Conservation (phyloP, 108 stramenopile species). For the Pseudonitzschia multiseries region DNA sequence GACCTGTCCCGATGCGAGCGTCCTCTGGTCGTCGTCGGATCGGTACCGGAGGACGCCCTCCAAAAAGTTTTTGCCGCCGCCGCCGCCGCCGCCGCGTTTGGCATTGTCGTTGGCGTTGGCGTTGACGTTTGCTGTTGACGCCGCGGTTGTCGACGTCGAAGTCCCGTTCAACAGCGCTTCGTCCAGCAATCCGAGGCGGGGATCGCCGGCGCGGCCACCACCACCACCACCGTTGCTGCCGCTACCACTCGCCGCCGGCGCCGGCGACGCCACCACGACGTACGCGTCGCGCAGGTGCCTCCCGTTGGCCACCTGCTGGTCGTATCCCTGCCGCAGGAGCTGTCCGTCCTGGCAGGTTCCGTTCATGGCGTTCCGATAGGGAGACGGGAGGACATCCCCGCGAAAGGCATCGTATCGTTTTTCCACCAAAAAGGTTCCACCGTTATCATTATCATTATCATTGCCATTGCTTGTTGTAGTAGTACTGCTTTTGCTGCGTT, state of each 20-base stretch:
- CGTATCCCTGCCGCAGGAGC: constrained; percentile 72
- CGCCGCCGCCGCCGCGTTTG: no score
- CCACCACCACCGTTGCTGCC: constrained; percentile 42
- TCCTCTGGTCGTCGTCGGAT: constrained; percentile 85
- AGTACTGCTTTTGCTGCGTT: not conserved
- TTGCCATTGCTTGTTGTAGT: not conserved
- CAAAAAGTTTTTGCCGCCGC: not conserved
- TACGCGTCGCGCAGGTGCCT: constrained; percentile 71
- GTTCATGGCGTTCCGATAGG: constrained; percentile 48
- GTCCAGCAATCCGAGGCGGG: constrained; percentile 27
- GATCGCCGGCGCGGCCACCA: constrained; percentile 20
- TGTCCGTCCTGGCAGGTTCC: constrained; percentile 91
- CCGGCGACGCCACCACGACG: no score
- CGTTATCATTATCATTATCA: not conserved
- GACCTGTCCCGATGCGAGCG: constrained; percentile 82
- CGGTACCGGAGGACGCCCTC: constrained; percentile 53
- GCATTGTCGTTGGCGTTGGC: no score
- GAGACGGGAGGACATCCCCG: constrained; percentile 1
- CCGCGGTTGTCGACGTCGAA: not conserved
- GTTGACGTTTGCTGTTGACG: no score
- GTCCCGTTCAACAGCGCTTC: constrained; percentile 30
- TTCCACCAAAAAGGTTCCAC: constrained; percentile 53
- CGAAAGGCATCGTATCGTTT: constrained; percentile 70
- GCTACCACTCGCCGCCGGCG: constrained; percentile 18
- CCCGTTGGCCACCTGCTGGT: constrained; percentile 83